Percentiles rank a stretch among this genome's conserved stretches.
These are phyloP conservation scores for Dunaliella sp. DNA, from an alignment of 139 green algal species.

Conservation along the genomic window DNA sequence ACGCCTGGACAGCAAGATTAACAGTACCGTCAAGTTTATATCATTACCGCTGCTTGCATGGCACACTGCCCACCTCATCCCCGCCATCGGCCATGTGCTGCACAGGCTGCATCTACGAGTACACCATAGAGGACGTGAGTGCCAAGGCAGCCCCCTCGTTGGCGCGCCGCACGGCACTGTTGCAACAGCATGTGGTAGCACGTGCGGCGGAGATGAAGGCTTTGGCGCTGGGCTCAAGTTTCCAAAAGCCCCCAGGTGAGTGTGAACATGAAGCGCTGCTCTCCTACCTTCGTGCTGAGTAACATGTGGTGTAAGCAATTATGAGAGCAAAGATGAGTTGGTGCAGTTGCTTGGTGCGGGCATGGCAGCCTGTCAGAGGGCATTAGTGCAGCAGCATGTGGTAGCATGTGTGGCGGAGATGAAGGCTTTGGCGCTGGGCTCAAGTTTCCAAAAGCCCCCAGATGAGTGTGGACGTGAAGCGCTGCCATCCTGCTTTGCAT, in stretches of 20 bases:
- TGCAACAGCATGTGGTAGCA: slow-evolving; percentile 29
- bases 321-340: no score
- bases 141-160: slow-evolving; percentile 27
- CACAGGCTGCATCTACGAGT: slow-evolving; percentile 60
- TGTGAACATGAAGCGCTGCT: no score
- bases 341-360: no score
- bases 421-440: slow-evolving; percentile 1
- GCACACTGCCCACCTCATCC: neutral
- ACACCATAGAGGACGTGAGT: slow-evolving; percentile 48
- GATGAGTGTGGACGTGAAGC: no score
- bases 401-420: slow-evolving; percentile 37
- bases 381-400: slow-evolving; percentile 30
- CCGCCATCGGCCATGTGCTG: neutral
- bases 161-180: slow-evolving; percentile 33
- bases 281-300: no score
- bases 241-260: neutral
- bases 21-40: neutral
- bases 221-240: neutral
- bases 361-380: no score
- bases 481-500: no score
- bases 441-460: neutral
- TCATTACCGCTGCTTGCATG: neutral
- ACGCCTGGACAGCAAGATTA: neutral
- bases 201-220: slow-evolving; percentile 36
- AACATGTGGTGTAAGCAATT: no score